phyloP scores from a whole-genome alignment of 495 filamentous ascomycete genomes.

The Recurvomyces mirabilis region DNA sequence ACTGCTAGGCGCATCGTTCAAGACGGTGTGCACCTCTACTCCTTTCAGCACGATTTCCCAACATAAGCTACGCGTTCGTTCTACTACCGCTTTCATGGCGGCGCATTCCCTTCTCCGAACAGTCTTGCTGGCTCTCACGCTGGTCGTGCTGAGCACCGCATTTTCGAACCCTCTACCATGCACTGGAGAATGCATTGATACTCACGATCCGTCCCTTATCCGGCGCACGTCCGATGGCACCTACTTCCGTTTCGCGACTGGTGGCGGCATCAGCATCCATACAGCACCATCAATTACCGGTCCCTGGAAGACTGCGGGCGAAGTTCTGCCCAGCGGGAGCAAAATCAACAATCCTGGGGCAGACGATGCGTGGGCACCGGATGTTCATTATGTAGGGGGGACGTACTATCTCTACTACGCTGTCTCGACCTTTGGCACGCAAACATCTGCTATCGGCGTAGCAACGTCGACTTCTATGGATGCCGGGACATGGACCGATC shows the following conservation, averaged over 20 bases:
- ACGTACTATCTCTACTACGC: constrained; percentile 66
- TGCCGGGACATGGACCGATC: constrained; percentile 49
- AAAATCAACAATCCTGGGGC: constrained; percentile 43
- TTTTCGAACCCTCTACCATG: constrained; percentile 42
- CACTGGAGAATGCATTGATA: constrained; percentile 47
- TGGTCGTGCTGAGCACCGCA: not conserved
- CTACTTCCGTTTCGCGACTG: constrained; percentile 65
- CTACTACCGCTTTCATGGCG: too few relatives aligned
- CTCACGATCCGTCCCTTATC: constrained; percentile 56
- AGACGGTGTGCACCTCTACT: too few relatives aligned
- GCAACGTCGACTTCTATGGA: constrained; percentile 54
- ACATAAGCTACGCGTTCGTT: too few relatives aligned
- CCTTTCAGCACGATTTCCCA: too few relatives aligned
- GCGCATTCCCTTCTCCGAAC: not conserved
- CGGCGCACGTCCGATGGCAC: constrained; percentile 51
- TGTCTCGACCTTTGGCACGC: constrained; percentile 52
- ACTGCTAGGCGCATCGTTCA: too few relatives aligned
- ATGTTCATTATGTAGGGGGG: constrained; percentile 44
- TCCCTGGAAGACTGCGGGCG: constrained; percentile 52
- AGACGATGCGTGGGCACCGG: constrained; percentile 56
- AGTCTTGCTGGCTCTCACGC: not conserved
- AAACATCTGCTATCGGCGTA: constrained; percentile 53
- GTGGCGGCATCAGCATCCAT: constrained; percentile 47
- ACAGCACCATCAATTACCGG: constrained; percentile 47
- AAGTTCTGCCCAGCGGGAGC: constrained; percentile 42